Conservation (phyloP, 495 filamentous ascomycete species). For the Penicillium herquei region DNA sequence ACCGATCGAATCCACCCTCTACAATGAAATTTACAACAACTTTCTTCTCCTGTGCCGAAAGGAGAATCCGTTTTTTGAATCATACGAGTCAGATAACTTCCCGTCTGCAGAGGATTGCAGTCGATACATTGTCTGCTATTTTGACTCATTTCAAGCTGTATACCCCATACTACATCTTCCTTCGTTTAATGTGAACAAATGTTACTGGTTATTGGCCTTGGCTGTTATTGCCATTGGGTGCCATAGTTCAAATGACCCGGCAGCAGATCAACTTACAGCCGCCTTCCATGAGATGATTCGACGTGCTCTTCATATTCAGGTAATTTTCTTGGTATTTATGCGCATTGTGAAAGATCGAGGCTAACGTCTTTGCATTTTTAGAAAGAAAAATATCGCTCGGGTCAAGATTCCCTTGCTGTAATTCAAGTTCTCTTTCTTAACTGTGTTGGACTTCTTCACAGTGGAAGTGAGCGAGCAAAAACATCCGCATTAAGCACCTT, state of each 20-base stretch:
- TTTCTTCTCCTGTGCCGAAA: slow-evolving; percentile 37
- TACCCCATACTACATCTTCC: slow-evolving; percentile 47
- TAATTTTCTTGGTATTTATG: slow-evolving; percentile 9
- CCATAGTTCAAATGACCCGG: slow-evolving; percentile 30
- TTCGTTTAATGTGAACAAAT: slow-evolving; percentile 36
- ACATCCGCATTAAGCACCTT: slow-evolving; percentile 27
- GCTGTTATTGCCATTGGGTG: slow-evolving; percentile 47
- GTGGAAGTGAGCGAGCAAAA: slow-evolving; percentile 28
- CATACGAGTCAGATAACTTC: slow-evolving; percentile 39
- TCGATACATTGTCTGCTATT: slow-evolving; percentile 34
- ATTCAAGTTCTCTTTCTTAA: slow-evolving; percentile 39
- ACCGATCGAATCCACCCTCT: slow-evolving; percentile 29
- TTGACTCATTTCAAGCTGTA: slow-evolving; percentile 41
- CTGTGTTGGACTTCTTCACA: slow-evolving; percentile 43
- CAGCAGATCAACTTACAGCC: slow-evolving; percentile 25
- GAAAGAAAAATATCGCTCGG: slow-evolving; percentile 26
- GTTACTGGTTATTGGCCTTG: slow-evolving; percentile 44
- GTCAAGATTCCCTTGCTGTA: slow-evolving; percentile 29
- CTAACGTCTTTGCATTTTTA: slow-evolving; percentile 8
- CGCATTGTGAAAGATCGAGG: background rate
- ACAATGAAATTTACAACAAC: slow-evolving; percentile 33
- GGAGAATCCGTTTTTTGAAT: slow-evolving; percentile 33
- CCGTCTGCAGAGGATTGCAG: slow-evolving; percentile 30
- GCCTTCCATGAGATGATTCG: slow-evolving; percentile 48
- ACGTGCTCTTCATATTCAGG: slow-evolving; percentile 38